Percentiles rank a stretch among this genome's conserved stretches.
phyloP scores from a whole-genome alignment of 2,329 filamentous ascomycete genomes.

The Penicillium brevicompactum region DNA sequence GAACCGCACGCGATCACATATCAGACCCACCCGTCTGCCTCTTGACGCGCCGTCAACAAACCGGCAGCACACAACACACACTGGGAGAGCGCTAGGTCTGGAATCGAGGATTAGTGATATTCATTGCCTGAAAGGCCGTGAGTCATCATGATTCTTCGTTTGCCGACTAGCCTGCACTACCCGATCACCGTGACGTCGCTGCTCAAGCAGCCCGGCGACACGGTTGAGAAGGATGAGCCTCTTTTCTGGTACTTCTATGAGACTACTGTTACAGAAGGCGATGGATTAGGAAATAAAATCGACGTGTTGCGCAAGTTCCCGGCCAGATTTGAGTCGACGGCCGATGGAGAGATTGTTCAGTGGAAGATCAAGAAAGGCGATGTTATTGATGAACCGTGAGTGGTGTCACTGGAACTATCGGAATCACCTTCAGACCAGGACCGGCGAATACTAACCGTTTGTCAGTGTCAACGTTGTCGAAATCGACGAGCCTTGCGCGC shows the following conservation, averaged over 20 bases:
- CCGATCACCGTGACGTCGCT: constrained; percentile 90
- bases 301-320: constrained; percentile 70
- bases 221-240: constrained; percentile 72
- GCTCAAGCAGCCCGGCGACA: constrained; percentile 73
- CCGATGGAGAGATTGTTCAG: constrained; percentile 74
- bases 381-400: constrained; percentile 46
- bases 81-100: background rate
- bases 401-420: constrained; percentile 1
- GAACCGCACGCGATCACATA: constrained; percentile 24
- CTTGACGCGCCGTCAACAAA: constrained; percentile 5
- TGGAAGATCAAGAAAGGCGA: constrained; percentile 68
- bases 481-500: constrained; percentile 87
- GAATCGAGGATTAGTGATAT: background rate
- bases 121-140: constrained; percentile 18
- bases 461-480: constrained; percentile 63
- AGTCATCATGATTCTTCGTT: constrained; percentile 48
- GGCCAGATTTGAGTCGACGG: constrained; percentile 78
- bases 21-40: constrained; percentile 5
- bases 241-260: constrained; percentile 87
- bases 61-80: background rate
- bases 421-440: too few relatives aligned
- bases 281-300: constrained; percentile 74
- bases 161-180: constrained; percentile 70
- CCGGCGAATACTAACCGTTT: background rate
- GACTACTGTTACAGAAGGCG: constrained; percentile 66